Evolutionary conservation across 441 rosid species (phyloP), one percentile per base, ranked within the genome.

Genomic region (Pelargonium exstipulatum): DNA sequence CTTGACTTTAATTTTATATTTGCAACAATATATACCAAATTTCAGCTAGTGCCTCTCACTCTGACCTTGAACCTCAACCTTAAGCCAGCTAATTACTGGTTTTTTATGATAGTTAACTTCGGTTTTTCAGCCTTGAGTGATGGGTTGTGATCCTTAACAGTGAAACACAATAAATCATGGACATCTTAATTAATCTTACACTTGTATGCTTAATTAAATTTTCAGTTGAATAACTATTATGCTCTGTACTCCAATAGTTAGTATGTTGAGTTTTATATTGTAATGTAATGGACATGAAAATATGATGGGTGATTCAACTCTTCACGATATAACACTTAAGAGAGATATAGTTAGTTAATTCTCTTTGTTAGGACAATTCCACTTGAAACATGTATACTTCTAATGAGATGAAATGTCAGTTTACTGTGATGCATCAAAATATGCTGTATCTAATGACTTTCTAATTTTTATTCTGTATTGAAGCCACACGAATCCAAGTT

Each of bases 401-500:
- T 48, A 10, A 18, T 22, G 46, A 20, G 45, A 57, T 65, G 6
- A 14, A 40, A 32, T 74, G 16, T 71, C 22, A 42, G 2, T 76
- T 76, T 68, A 72, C 3, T 64, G 71, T 51, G 32, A 78, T 65
- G 76, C 42, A 66, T 71, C 64, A 45, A 20, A 18, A 70, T 67
- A 18, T 58, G 65, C 62, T 18, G 55, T 75, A 14, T 74, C 76
- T 18, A 78, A 69, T 24, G 35, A 68, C 57, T 79, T 45, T 24
- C 63, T 71, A 49, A 67, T 66, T 75, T 62, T 74, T 65, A 66
- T 68, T 49, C 73, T 32, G 71, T 70, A 77, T 81, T 57, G 77
- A 76, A 95, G 99, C 60, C 97, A 95, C 82, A 87, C 97, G 0
- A 90, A 88, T 73, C 83, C 88, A 71, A 94, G 94, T 65, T 87